These are phyloP conservation scores for Fusarium haematococcum DNA, from an alignment of 2,329 filamentous ascomycete genomes.

Conservation along the genomic window DNA sequence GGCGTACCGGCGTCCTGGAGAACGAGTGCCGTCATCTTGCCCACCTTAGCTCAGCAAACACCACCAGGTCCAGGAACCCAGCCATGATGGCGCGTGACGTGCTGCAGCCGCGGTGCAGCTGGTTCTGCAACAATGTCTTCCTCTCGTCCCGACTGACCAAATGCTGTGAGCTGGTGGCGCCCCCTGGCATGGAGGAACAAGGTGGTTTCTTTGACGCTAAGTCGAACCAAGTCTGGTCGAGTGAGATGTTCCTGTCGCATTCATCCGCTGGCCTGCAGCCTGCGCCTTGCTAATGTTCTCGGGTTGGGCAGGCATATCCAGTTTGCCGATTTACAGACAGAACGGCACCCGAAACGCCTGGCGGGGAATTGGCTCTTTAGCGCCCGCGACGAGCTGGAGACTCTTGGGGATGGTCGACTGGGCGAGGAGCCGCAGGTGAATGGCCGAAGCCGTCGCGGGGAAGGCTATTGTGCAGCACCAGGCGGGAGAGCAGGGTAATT, in stretches of 20 bases:
- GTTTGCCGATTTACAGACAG: not conserved
- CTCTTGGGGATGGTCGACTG: not conserved
- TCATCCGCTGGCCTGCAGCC: not conserved
- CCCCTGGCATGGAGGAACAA: conserved; percentile 1
- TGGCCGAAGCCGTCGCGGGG: conserved; percentile 2
- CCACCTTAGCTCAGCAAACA: not conserved
- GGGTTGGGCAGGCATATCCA: not conserved
- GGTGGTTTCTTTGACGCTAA: not conserved
- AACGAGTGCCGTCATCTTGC: conserved; percentile 2
- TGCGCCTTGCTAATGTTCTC: not conserved
- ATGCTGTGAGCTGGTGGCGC: conserved; percentile 15
- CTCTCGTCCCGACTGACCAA: not conserved
- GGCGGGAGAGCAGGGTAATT: conserved; percentile 4
- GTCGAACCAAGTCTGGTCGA: not conserved
- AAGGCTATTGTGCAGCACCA: not conserved
- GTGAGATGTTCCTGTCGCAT: not conserved
- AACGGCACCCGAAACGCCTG: not conserved
- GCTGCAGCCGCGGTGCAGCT: conserved; percentile 16
- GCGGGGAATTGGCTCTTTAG: conserved; percentile 1
- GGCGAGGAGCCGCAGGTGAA: not conserved
- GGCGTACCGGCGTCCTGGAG: not conserved
- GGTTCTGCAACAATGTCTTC: conserved; percentile 6
- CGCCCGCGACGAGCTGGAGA: not conserved
- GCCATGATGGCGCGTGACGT: conserved; percentile 23
- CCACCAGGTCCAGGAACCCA: not conserved